These are phyloP conservation scores for Candida sanyaensis DNA, from an alignment of 1,139 yeast genomes.

Conservation along the genomic window DNA sequence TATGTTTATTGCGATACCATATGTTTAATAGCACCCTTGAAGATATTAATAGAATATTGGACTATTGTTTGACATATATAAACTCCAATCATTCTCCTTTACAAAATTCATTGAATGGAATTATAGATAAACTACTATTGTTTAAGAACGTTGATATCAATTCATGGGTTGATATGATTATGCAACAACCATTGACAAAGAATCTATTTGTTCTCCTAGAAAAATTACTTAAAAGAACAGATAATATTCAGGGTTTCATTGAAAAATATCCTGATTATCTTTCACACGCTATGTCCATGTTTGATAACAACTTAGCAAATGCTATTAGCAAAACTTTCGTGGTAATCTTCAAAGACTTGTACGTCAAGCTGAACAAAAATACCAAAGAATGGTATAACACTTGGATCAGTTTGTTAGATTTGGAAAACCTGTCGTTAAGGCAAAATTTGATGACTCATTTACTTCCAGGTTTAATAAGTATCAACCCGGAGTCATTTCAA, in stretches of 20 bases:
- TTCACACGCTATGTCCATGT: conserved; percentile 44
- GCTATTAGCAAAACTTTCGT: conserved; percentile 65
- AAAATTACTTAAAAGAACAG: conserved; percentile 48
- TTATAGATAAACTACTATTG: conserved; percentile 52
- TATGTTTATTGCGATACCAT: conserved; percentile 61
- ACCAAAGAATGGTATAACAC: conserved; percentile 48
- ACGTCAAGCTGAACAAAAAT: conserved; percentile 10
- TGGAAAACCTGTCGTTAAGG: conserved; percentile 32
- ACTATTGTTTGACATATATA: conserved; percentile 66
- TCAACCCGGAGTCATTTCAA: conserved; percentile 33
- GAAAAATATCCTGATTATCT: conserved; percentile 46
- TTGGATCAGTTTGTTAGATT: conserved; percentile 52
- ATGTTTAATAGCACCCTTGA: conserved; percentile 1
- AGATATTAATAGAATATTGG: conserved; percentile 29
- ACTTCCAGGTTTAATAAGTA: conserved; percentile 61
- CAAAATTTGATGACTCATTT: conserved; percentile 51
- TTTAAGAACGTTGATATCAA: conserved; percentile 7
- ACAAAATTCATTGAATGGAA: conserved; percentile 63
- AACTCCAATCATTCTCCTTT: conserved; percentile 71
- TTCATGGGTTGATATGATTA: conserved; percentile 12
- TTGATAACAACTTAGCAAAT: conserved; percentile 66
- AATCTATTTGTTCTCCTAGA: conserved; percentile 30
- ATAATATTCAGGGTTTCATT: conserved; percentile 36
- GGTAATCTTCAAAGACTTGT: conserved; percentile 38
- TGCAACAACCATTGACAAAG: conserved; percentile 11